Evolutionary conservation across 2,329 filamentous ascomycete genomes (phyloP).

Genomic region (Tolypocladium capitatum): DNA sequence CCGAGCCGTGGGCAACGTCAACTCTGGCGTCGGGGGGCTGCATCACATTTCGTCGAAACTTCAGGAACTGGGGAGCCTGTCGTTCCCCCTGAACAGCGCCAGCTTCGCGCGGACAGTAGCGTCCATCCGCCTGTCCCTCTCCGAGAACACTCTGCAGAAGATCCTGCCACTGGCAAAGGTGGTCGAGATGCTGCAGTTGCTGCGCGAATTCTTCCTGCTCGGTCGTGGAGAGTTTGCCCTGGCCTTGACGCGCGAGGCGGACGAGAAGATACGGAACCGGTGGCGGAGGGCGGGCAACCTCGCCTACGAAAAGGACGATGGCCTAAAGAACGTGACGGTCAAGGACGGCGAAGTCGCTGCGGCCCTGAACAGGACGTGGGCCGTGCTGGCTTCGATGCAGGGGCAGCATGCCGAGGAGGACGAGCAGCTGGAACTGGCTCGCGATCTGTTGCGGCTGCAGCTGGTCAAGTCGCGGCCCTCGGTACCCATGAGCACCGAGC

Average conservation of each 20-base stretch:
- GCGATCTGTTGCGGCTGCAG: conserved; percentile 58
- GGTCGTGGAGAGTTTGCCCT: conserved; percentile 85
- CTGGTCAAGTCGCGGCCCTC: conserved; percentile 36
- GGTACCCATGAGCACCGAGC: conserved; percentile 23
- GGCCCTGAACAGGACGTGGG: conserved; percentile 66
- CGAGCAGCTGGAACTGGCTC: conserved; percentile 71
- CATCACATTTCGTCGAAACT: conserved; percentile 57
- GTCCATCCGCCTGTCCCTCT: conserved; percentile 67
- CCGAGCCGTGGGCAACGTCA: conserved; percentile 37
- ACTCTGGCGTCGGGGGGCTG: conserved; percentile 34
- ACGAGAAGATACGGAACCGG: conserved; percentile 62
- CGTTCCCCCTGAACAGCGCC: conserved; percentile 60
- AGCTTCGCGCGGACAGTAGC: conserved; percentile 60
- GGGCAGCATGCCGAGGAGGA: conserved; percentile 62
- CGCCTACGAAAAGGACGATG: conserved; percentile 41
- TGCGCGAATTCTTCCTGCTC: conserved; percentile 79
- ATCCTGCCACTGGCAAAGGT: conserved; percentile 68
- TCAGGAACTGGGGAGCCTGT: conserved; percentile 51
- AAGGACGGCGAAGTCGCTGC: conserved; percentile 80
- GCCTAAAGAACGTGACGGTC: conserved; percentile 37
- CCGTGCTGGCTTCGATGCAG: conserved; percentile 62
- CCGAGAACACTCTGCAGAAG: conserved; percentile 69
- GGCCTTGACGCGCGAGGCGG: conserved; percentile 72
- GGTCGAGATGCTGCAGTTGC: conserved; percentile 59
- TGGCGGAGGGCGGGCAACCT: conserved; percentile 52